Evolutionary conservation across 2,329 filamentous ascomycete genomes (phyloP).

Genomic region (Colletotrichum lindemuthianum): DNA sequence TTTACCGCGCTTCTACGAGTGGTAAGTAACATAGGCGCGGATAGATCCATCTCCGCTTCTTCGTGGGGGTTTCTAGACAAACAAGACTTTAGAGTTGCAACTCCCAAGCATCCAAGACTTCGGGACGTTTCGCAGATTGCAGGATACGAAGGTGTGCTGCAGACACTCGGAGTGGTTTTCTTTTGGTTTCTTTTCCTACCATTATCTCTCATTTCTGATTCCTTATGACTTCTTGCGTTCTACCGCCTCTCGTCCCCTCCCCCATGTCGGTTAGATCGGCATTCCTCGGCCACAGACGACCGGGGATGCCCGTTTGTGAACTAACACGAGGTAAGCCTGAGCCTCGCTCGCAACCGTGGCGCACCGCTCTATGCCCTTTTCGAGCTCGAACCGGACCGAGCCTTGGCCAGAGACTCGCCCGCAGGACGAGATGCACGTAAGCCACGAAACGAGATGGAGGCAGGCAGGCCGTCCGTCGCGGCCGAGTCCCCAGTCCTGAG

Average conservation of each 20-base stretch:
- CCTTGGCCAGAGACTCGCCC: neutral
- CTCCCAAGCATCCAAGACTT: neutral
- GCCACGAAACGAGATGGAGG: neutral
- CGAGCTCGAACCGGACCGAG: neutral
- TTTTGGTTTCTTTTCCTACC: neutral
- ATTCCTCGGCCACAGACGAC: neutral
- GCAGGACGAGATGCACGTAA: neutral
- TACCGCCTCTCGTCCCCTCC: no score
- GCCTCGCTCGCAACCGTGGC: constrained; percentile 12
- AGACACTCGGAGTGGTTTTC: neutral
- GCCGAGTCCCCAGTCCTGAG: constrained; percentile 1
- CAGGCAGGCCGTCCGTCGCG: constrained; percentile 13
- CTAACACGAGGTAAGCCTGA: constrained; percentile 17
- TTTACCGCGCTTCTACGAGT: neutral
- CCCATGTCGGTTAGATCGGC: constrained; percentile 14
- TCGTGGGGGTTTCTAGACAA: no score
- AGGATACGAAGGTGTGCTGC: neutral
- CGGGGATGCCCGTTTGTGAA: constrained; percentile 9
- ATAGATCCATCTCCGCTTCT: no score
- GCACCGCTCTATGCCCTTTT: neutral
- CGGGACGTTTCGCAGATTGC: neutral
- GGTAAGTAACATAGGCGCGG: neutral
- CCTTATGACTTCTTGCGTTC: no score
- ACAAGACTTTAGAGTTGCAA: neutral
- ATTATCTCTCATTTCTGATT: no score